Conservation (phyloP, 768 basidiomycete genomes). For the Sporobolomyces phaffii region DNA sequence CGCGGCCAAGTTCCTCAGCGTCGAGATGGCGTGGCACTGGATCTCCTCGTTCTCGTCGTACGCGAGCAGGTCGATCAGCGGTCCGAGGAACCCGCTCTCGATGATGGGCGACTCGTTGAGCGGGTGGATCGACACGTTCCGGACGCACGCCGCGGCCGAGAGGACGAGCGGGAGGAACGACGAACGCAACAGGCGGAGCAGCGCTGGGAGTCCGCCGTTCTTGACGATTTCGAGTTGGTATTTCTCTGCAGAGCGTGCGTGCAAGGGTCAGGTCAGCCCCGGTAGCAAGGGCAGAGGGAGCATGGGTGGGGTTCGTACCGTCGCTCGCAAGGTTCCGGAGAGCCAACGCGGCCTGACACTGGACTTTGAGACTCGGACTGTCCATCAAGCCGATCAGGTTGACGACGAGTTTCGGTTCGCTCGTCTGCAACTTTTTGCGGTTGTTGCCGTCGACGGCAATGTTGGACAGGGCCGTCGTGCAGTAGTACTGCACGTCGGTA, state of each 20-base stretch:
- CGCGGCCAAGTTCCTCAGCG: constrained; percentile 89
- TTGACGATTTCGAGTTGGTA: constrained; percentile 98
- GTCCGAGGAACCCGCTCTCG: constrained; percentile 93
- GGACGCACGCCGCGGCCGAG: constrained; percentile 95
- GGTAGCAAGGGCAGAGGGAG: too few species aligned
- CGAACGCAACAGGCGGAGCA: constrained; percentile 89
- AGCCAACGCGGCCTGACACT: constrained; percentile 95
- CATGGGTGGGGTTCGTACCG: constrained; percentile 58
- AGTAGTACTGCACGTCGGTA: constrained; percentile 99
- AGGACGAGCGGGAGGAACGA: constrained; percentile 96
- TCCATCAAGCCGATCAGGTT: constrained; percentile 95
- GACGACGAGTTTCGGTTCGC: constrained; percentile 87
- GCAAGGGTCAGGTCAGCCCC: neutral
- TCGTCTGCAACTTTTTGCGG: constrained; percentile 86
- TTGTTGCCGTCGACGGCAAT: constrained; percentile 94
- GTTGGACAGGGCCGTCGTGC: constrained; percentile 95
- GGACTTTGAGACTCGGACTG: constrained; percentile 92
- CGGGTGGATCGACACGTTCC: constrained; percentile 98
- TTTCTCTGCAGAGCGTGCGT: constrained; percentile 61
- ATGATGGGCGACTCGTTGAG: constrained; percentile 99
- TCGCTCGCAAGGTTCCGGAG: constrained; percentile 94
- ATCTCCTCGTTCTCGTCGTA: constrained; percentile 99
- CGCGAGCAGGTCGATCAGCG: constrained; percentile 87
- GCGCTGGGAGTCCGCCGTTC: constrained; percentile 80
- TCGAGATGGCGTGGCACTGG: constrained; percentile 97